Conservation (phyloP, 805 yeast species). For the Yamadazyma insecticola region DNA sequence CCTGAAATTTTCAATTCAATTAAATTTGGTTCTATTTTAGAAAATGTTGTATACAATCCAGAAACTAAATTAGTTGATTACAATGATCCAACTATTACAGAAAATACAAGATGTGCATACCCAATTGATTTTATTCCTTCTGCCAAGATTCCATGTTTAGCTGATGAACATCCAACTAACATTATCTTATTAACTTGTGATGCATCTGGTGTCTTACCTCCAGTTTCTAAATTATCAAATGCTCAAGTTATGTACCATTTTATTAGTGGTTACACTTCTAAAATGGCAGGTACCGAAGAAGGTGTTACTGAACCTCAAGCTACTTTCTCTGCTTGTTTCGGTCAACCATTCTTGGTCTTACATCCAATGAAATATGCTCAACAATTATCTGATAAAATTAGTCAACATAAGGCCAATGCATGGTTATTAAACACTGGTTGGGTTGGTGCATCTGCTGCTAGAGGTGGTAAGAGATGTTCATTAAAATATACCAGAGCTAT, state of each 20-base stretch:
- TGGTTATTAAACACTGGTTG: slow-evolving; percentile 98
- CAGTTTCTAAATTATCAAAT: slow-evolving; percentile 87
- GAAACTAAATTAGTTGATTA: slow-evolving; percentile 79
- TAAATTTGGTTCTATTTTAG: slow-evolving; percentile 90
- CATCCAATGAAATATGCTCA: slow-evolving; percentile 98
- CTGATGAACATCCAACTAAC: slow-evolving; percentile 87
- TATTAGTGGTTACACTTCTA: slow-evolving; percentile 96
- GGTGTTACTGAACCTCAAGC: slow-evolving; percentile 99
- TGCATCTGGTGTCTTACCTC: slow-evolving; percentile 97
- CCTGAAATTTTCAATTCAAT: slow-evolving; percentile 97
- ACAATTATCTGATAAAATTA: slow-evolving; percentile 90
- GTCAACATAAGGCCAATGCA: slow-evolving; percentile 83
- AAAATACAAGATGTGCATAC: slow-evolving; percentile 97
- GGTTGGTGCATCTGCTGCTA: slow-evolving; percentile 90
- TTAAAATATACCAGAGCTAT: slow-evolving; percentile 96
- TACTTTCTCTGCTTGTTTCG: slow-evolving; percentile 97
- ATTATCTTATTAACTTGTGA: slow-evolving; percentile 92
- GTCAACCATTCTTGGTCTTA: slow-evolving; percentile 96
- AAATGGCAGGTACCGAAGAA: slow-evolving; percentile 99
- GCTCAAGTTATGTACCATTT: slow-evolving; percentile 99
- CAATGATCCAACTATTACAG: slow-evolving; percentile 76
- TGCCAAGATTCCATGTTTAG: slow-evolving; percentile 92
- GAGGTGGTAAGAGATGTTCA: slow-evolving; percentile 97
- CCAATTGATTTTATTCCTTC: slow-evolving; percentile 96
- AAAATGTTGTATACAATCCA: slow-evolving; percentile 86